A percentile compares a stretch with the other conserved stretches of the same genome.
phyloP scores from a whole-genome alignment of 306 rosid species.

The Inga leiocalycina region DNA sequence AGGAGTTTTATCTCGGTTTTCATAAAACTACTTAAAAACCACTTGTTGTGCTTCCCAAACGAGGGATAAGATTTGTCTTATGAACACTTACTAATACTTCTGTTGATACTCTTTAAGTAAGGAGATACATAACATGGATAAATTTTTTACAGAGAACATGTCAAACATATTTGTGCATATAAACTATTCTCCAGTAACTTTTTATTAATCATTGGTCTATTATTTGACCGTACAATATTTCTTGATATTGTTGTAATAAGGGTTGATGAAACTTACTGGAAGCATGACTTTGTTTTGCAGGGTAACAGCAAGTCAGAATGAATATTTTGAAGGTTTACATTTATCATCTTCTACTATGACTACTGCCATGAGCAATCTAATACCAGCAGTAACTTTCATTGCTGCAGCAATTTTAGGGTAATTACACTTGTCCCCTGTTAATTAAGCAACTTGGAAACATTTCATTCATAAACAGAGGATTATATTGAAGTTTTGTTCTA shows the following conservation, averaged over 20 bases:
- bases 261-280: neutral
- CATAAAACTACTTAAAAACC: no score
- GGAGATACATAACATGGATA: no score
- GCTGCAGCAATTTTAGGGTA: slow-evolving; percentile 68
- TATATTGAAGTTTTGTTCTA: neutral
- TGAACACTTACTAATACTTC: neutral
- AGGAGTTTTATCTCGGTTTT: no score
- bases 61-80: neutral
- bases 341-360: slow-evolving; percentile 66
- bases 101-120: no score
- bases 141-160: no score
- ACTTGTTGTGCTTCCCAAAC: no score
- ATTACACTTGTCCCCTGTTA: neutral
- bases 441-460: neutral
- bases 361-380: slow-evolving; percentile 66
- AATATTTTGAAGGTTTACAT: slow-evolving; percentile 64
- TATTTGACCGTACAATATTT: no score
- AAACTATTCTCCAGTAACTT: neutral
- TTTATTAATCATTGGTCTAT: no score
- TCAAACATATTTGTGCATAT: no score
- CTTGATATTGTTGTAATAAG: no score
- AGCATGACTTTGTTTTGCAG: slow-evolving; percentile 36
- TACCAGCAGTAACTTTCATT: slow-evolving; percentile 68
- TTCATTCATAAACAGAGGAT: neutral
- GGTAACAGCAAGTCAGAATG: slow-evolving; percentile 66